Base-by-base conservation (phyloP, 768 basidiomycete species). In the Collybiopsis confluens region DNA sequence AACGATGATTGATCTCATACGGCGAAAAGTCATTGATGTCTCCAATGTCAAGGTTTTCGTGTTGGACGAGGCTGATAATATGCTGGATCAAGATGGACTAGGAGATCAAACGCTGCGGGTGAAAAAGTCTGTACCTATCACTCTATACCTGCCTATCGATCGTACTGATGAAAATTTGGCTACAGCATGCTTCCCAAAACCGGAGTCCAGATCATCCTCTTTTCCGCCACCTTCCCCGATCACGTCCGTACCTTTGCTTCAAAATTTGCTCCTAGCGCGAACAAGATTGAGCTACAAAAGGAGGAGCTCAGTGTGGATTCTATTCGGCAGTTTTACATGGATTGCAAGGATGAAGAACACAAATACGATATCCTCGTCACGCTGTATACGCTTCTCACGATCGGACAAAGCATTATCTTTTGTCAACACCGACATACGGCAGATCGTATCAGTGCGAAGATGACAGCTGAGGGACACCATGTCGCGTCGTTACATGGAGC, bases 391-490 rank as follows among this genome's bases (percentile, higher is more conserved):
- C 76, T 97, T 33, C 74, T 99, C 67, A 96, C 94, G 2, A 88
- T 99, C 53, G 97, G 97, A 0, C 97, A 98, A 70, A 95, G 92
- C 68, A 99, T 99, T 68, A 98, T 99, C 61, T 99, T 99, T 73
- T 95, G 93, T 69, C 86, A 91, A 70, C 85, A 88, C 66, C 89
- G 92, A 57, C 86, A 88, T 64, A 94, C 92, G 0, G 95, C 97
- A 16, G 97, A 99, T 70, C 80, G 85, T 54, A 95, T 99, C 56
- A 88, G 94, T 2, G 76, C 83, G 46, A 83, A 94, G 4, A 98
- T 99, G 92, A 85, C 81, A 4, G 79, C 80, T 0, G 93, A 98
- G 66, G 96, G 96, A 0, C 97, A 99, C 71, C 91, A 93, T 68
- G 97, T 99, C 21, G 90, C 92, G 4, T 95, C 96, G 1, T 76